Base-by-base conservation (phyloP, 108 stramenopile genomes). In the Cyclostephanos invisitatus region DNA sequence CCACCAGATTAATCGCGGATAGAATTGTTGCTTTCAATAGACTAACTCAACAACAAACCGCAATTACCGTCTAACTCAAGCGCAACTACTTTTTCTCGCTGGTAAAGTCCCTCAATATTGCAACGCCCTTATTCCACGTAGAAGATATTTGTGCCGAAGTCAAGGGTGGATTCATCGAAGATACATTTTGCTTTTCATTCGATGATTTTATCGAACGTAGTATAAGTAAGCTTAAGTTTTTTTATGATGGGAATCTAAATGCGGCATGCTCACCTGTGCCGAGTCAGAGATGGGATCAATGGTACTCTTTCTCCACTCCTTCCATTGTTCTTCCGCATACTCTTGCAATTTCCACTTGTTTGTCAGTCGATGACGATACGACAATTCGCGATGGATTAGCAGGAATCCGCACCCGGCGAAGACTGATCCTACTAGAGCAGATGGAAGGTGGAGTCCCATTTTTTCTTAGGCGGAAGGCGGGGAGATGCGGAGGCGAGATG, bases 401-500 rank as follows among this genome's bases (percentile, higher is more conserved):
- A 87, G 62, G 51, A 87, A 87, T 9, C 78, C 75, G n/a, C 68
- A 61, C 60, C 86, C 86, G 10, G 86, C 73, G 38, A 82, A 54
- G 8, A 80, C 20, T n/a, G 86, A 87, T 38, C 89, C 89, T 17
- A 86, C 83, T 25, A 87, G 35, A 42, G 86, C 75, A 12, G 86
- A 87, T 20, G 89, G 89, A 20, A 90, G 20, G 73, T 90, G 89
- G 44, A 81, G 64, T 9, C 63, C 68, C 80, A 81, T 80, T n/a
- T 25, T 77, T 47, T 42, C 24, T 1, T 0, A 7, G 48, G 18
- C 48, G n/a, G n/a, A n/a, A n/a, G n/a, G n/a, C n/a, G n/a, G n/a
- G n/a, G n/a, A n/a, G n/a, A n/a, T n/a, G n/a, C n/a, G n/a, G n/a
- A n/a, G n/a, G n/a, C n/a, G n/a, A n/a, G n/a, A n/a, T n/a, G n/a